Evolutionary conservation across 129 eudicot species (phyloP), one percentile per base, ranked within the genome.

Genomic region (Glebionis coronaria): DNA sequence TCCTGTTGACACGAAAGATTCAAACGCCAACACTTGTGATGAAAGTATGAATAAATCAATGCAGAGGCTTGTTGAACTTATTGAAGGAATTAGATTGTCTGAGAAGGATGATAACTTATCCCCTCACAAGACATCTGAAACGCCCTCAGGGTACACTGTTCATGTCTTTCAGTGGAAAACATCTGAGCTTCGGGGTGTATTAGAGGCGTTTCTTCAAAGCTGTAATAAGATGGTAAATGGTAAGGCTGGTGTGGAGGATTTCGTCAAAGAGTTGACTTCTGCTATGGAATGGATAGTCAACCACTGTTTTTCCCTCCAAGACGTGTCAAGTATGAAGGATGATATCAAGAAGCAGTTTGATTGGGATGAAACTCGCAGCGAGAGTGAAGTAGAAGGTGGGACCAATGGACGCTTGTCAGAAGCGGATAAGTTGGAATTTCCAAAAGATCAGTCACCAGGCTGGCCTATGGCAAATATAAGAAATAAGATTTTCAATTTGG

Each of bases 291-390:
- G 97, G 97, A 69, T 91, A 52, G 67, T 91, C 70, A 91, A 83
- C 73, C 96, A 88, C 65, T 88, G 97, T 69, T 91, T 88, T 71
- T 83, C 97, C 49, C 74, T 91, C 76, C 89, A 91, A 74, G 97
- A 91, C 44, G 97, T 86, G 60, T 81, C 96, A 12, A 85, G 85
- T 79, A 88, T 85, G 90, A 85, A 78, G 63, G 85, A 91, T 44
- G 80, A 73, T 45, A 81, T 88, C 49, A 87, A 79, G 85, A 83
- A 79, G 76, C 86, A 73, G 70, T 76, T 87, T 29, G 93, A 84
- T 63, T 90, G 91, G 95, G 91, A 83, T 69, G 96, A 82, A 63
- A 70, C 95, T 13, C 80, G 73, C 50, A 85, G 88, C 18, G 96
- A 90, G 63, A 72, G 80, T 72, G 94, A 83, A 50, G 46, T 79